These are phyloP conservation scores for Phialophora expanda DNA, from an alignment of 2,329 filamentous ascomycete species.

Conservation along the genomic window DNA sequence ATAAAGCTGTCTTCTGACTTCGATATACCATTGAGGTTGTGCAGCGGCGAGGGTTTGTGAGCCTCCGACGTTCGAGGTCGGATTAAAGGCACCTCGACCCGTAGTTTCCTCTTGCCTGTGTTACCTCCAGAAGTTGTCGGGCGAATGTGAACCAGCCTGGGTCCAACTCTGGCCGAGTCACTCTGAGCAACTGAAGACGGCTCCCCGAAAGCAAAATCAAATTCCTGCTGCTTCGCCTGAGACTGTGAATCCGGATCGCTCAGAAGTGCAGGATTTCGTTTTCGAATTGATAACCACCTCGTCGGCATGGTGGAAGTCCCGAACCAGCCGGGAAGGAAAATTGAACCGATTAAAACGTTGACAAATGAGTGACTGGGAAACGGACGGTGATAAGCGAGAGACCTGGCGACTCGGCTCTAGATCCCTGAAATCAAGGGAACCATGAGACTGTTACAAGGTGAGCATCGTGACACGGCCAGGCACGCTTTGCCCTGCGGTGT, in stretches of 20 bases:
- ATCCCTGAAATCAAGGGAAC: slow-evolving; percentile 18
- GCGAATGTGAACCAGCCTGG: slow-evolving; percentile 21
- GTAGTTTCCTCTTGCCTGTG: slow-evolving; percentile 27
- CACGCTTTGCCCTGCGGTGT: slow-evolving; percentile 13
- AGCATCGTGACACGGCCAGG: slow-evolving; percentile 27
- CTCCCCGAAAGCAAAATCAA: slow-evolving; percentile 37
- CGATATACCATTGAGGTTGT: slow-evolving; percentile 22
- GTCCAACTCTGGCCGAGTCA: slow-evolving; percentile 7
- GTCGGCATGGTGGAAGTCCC: slow-evolving; percentile 27
- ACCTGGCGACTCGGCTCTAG: slow-evolving; percentile 12
- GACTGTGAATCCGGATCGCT: slow-evolving; percentile 21
- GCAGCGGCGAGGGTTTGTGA: slow-evolving; percentile 21
- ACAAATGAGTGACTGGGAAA: slow-evolving; percentile 31
- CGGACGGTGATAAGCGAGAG: slow-evolving; percentile 24
- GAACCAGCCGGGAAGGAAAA: slow-evolving; percentile 27
- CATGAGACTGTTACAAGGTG: slow-evolving; percentile 31
- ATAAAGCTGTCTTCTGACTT: slow-evolving; percentile 58
- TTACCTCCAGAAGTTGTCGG: slow-evolving; percentile 31
- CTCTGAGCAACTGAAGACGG: slow-evolving; percentile 17
- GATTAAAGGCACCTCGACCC: slow-evolving; percentile 18
- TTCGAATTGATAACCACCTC: slow-evolving; percentile 32
- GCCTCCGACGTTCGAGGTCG: slow-evolving; percentile 34
- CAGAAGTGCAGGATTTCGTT: slow-evolving; percentile 26
- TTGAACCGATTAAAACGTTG: slow-evolving; percentile 22
- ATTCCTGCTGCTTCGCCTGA: slow-evolving; percentile 23